Evolutionary conservation across 1,284 basidiomycete genomes (phyloP).

Genomic region (Malassezia yamatoensis): DNA sequence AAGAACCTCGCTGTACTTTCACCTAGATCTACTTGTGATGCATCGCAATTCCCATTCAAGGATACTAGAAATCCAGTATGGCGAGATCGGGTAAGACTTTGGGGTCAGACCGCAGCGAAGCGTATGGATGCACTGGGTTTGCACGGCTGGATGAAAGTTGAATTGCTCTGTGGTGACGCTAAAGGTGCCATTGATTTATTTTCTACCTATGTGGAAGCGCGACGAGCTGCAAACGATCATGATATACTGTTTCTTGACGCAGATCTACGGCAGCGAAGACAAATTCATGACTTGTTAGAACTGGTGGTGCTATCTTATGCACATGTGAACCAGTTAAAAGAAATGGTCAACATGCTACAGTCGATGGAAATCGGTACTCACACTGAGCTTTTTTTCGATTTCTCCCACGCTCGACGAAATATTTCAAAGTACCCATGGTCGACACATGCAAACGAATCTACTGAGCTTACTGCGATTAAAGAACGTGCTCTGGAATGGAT

Average conservation of each 20-base stretch:
- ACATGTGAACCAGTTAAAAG: neutral
- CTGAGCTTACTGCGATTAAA: neutral
- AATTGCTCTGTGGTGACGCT: conserved; percentile 12
- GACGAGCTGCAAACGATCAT: neutral
- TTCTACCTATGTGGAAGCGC: conserved; percentile 7
- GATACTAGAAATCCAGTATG: conserved; percentile 1
- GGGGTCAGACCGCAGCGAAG: conserved; percentile 10
- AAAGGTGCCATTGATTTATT: conserved; percentile 7
- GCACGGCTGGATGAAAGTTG: conserved; percentile 18
- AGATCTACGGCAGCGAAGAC: conserved; percentile 3
- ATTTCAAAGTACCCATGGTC: conserved; percentile 13
- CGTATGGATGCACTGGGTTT: conserved; percentile 11
- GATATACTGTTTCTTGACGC: conserved; percentile 15
- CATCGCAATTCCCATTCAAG: neutral
- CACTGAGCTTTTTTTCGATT: conserved; percentile 26
- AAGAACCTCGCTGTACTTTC: neutral
- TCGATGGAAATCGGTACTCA: conserved; percentile 28
- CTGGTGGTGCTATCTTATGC: conserved; percentile 20
- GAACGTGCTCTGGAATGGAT: conserved; percentile 10
- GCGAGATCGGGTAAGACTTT: conserved; percentile 1
- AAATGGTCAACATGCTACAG: conserved; percentile 20
- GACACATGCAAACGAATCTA: neutral
- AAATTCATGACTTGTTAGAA: conserved; percentile 25
- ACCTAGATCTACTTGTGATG: neutral
- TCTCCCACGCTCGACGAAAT: conserved; percentile 16